Base-by-base conservation (phyloP, 371 early-diverging fungal species). In the Parasitella parasitica region DNA sequence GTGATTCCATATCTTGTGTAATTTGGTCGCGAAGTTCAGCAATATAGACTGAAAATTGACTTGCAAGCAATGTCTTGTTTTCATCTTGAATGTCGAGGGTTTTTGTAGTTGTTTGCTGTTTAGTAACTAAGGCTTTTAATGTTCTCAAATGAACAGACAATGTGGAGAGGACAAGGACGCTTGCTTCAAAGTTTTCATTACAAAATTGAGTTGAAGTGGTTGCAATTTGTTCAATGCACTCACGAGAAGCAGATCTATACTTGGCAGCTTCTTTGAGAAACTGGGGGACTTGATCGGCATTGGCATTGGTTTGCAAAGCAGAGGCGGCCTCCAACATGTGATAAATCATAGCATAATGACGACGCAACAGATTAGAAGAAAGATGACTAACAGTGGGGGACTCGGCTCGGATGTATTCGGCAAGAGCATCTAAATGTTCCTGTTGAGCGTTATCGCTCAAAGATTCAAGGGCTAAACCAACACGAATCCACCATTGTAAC, bases 401-500 rank as follows among this genome's bases (percentile, higher is more conserved):
- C 26, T 48, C 48, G 16, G 63, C 32, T 16, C 55, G 55, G 16
- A 54, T 50, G 28, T 62, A 57, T 50, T 70, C 66, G 15, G 59
- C 50, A 16, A 70, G 59, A 3, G 37, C 52, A 34, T 57, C 56
- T 35, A 70, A 22, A 27, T 62, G 48, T 28, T 57, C 54, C 43
- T 53, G 53, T 20, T 62, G 27, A 4, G 51, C 39, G 4, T 35
- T 52, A 20, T 37, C 41, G 24, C 56, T 59, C 15, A 59, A 41
- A 5, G 61, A 63, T 36, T 71, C 63, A 16, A 74, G 59, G 2
- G 61, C 61, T 27, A 66, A 37, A 15, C 71, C 75, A 16, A 75
- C 61, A 13, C 66, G 69, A 0, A 61, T 46, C 61, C 61, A 69
- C 75, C 75, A 75, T 39, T 64, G 60, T 26, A 71, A 27, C 75